phyloP scores from a whole-genome alignment of 2,329 filamentous ascomycete genomes.

The Cadophora luteo-olivacea region DNA sequence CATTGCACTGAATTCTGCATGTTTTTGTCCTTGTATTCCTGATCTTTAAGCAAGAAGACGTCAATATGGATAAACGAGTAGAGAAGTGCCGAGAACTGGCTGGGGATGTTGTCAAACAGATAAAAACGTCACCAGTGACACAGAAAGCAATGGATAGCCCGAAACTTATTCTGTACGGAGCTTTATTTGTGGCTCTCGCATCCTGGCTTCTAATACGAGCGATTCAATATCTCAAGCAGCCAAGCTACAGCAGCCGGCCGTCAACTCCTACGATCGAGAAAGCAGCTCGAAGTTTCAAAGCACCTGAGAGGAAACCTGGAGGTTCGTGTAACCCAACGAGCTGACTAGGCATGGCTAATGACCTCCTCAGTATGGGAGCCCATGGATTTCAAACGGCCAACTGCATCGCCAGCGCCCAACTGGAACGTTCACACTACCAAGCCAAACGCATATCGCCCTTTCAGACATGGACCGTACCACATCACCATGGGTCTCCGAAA shows the following conservation, averaged over 20 bases:
- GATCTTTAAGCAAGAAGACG: background rate
- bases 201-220: conserved; percentile 37
- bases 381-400: conserved; percentile 43
- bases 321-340: conserved; percentile 32
- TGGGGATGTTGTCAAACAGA: conserved; percentile 21
- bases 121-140: conserved; percentile 22
- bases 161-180: conserved; percentile 35
- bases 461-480: conserved; percentile 44
- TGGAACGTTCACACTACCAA: conserved; percentile 44
- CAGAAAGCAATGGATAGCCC: conserved; percentile 28
- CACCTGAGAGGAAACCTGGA: conserved; percentile 41
- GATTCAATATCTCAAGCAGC: conserved; percentile 34
- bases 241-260: conserved; percentile 30
- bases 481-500: conserved; percentile 46
- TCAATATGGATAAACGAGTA: conserved; percentile 30
- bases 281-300: conserved; percentile 37
- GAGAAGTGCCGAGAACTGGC: conserved; percentile 27
- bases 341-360: conserved; percentile 25
- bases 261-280: conserved; percentile 43
- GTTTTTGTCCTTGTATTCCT: background rate
- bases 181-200: conserved; percentile 26
- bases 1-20: conserved; percentile 13
- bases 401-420: conserved; percentile 37
- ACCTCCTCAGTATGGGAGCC: conserved; percentile 42
- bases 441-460: conserved; percentile 45